Conservation (phyloP, 768 basidiomycete species). For the Kwoniella dendrophila region DNA sequence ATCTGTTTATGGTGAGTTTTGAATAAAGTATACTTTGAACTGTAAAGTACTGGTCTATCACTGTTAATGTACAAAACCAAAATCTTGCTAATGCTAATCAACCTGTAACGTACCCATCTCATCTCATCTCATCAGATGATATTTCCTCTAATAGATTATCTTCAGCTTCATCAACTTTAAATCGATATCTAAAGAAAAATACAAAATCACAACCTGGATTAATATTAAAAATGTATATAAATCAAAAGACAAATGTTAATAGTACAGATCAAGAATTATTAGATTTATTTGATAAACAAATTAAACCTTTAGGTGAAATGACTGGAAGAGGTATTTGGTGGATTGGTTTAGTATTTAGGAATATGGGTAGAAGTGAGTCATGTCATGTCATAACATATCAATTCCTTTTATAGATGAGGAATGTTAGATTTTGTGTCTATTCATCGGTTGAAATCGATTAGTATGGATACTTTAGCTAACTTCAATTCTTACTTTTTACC, state of each 20-base stretch:
- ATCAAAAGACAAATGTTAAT: slow-evolving; percentile 23
- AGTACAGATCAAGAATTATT: slow-evolving; percentile 13
- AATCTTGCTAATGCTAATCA: background rate
- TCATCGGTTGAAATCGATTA: background rate
- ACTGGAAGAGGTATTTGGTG: slow-evolving; percentile 32
- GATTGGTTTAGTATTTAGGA: slow-evolving; percentile 23
- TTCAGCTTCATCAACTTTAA: slow-evolving; percentile 28
- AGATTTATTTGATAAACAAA: slow-evolving; percentile 21
- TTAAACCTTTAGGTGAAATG: slow-evolving; percentile 31
- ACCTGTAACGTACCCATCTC: background rate
- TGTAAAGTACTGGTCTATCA: background rate
- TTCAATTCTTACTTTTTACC: too few species aligned
- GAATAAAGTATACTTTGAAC: background rate
- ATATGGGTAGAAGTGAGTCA: slow-evolving; percentile 37
- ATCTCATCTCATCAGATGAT: slow-evolving; percentile 34
- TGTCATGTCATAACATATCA: background rate
- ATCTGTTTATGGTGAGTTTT: slow-evolving; percentile 39
- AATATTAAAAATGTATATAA: slow-evolving; percentile 33
- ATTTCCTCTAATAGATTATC: slow-evolving; percentile 24
- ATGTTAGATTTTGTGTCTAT: background rate
- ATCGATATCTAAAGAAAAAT: slow-evolving; percentile 41
- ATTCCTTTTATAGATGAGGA: background rate
- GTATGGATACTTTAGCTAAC: too few species aligned
- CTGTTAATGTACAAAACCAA: background rate
- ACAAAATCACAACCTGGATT: slow-evolving; percentile 46